Conservation (phyloP, 345 rosid genomes). For the Rhizophora mangle region DNA sequence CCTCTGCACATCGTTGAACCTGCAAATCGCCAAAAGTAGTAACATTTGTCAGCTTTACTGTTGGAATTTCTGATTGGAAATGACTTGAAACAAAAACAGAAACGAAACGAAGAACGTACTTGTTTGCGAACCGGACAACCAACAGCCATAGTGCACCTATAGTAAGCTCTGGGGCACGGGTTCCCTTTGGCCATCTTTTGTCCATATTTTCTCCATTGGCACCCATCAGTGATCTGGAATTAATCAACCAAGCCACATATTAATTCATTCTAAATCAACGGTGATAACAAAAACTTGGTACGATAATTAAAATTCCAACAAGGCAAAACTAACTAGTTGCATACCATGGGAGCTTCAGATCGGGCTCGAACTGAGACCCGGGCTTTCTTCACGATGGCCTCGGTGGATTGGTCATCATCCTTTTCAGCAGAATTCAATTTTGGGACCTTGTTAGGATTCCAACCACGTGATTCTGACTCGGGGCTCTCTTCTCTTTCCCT, state of each 20-base stretch:
- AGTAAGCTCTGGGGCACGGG: slow-evolving; percentile 94
- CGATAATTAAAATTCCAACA: too few relatives aligned
- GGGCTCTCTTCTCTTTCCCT: slow-evolving; percentile 74
- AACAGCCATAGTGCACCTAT: slow-evolving; percentile 88
- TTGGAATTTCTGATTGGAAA: background rate
- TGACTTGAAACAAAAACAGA: background rate
- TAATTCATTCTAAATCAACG: background rate
- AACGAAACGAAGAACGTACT: slow-evolving; percentile 31
- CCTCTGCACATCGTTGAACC: slow-evolving; percentile 98
- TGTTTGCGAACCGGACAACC: slow-evolving; percentile 97
- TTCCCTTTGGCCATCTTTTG: slow-evolving; percentile 98
- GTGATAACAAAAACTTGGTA: background rate
- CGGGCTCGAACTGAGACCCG: slow-evolving; percentile 99
- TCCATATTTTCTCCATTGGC: slow-evolving; percentile 96
- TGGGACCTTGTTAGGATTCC: slow-evolving; percentile 61
- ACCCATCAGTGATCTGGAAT: slow-evolving; percentile 67
- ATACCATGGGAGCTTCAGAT: slow-evolving; percentile 96
- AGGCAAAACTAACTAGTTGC: background rate
- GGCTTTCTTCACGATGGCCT: slow-evolving; percentile 90
- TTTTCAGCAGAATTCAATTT: slow-evolving; percentile 31
- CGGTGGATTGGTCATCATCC: slow-evolving; percentile 55
- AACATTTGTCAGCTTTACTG: background rate
- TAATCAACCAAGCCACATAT: background rate
- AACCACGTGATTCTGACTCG: slow-evolving; percentile 56
- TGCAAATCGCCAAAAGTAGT: slow-evolving; percentile 9